These are phyloP conservation scores for Boletales sp. DNA, from an alignment of 768 basidiomycete genomes.

Conservation along the genomic window DNA sequence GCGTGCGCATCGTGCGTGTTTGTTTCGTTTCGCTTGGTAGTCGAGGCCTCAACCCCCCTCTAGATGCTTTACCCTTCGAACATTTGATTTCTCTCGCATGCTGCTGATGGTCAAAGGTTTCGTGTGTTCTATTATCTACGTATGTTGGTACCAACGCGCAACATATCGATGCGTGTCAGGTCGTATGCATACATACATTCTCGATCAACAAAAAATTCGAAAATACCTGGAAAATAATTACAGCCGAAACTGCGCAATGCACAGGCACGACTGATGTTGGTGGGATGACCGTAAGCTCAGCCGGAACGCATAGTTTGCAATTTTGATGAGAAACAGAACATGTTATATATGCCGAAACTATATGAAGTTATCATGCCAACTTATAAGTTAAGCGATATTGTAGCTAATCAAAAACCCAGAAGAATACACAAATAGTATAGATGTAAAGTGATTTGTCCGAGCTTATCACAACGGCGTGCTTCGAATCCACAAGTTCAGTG, in stretches of 20 bases:
- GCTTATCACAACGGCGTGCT: not conserved
- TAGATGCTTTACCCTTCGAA: constrained; percentile 93
- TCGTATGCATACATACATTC: constrained; percentile 15
- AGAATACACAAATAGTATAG: not conserved
- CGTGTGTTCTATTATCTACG: constrained; percentile 17
- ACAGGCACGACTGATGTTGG: too few relatives aligned
- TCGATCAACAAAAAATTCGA: constrained; percentile 7
- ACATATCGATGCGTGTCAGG: constrained; percentile 18
- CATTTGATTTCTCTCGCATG: constrained; percentile 42
- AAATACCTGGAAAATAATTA: constrained; percentile 1
- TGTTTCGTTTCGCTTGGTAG: not conserved
- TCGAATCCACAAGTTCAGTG: not conserved
- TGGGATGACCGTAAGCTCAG: too few relatives aligned
- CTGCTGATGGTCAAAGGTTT: constrained; percentile 2
- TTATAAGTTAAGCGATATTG: too few relatives aligned
- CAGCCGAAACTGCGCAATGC: not conserved
- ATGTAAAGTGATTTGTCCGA: too few relatives aligned
- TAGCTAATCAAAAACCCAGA: not conserved
- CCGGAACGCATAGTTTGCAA: too few relatives aligned
- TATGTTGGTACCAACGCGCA: constrained; percentile 17
- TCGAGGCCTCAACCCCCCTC: not conserved
- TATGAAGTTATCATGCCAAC: too few relatives aligned
- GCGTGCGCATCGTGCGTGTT: constrained; percentile 76
- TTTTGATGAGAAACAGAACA: too few relatives aligned
- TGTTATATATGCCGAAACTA: too few relatives aligned